These are phyloP conservation scores for Hapsidospora chrysogenum DNA, from an alignment of 495 filamentous ascomycete species.

Conservation along the genomic window DNA sequence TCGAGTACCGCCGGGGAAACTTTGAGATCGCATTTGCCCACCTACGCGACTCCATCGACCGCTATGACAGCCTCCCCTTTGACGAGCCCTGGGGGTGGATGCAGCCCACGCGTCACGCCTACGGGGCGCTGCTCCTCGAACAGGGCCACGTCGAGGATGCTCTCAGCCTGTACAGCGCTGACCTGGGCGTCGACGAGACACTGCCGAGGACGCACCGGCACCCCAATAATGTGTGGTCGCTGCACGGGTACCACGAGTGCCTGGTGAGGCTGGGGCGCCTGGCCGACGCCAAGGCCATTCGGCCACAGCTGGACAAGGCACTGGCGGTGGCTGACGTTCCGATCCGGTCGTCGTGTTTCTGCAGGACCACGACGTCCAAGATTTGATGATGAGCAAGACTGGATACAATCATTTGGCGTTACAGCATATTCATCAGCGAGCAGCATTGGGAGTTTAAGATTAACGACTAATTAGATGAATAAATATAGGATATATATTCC, in stretches of 20 bases:
- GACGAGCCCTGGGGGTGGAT: conserved; percentile 61
- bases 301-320: conserved; percentile 30
- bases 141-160: conserved; percentile 40
- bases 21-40: conserved; percentile 35
- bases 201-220: conserved; percentile 42
- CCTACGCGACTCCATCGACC: conserved; percentile 31
- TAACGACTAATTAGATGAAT: no score
- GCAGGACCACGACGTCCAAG: conserved; percentile 17
- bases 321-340: conserved; percentile 40
- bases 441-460: no score
- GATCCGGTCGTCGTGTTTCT: conserved; percentile 45
- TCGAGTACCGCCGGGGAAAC: conserved; percentile 44
- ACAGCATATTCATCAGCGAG: no score
- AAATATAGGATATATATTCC: no score
- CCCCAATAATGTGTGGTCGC: conserved; percentile 51
- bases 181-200: conserved; percentile 39
- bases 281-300: conserved; percentile 31
- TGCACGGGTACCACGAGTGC: conserved; percentile 52
- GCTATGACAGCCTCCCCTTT: conserved; percentile 41
- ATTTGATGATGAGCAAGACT: no score
- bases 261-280: conserved; percentile 28
- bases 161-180: conserved; percentile 36
- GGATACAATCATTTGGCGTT: no score
- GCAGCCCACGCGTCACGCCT: conserved; percentile 49
- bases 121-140: conserved; percentile 45